Percentiles rank a stretch among this genome's conserved stretches.
Evolutionary conservation across 2,329 filamentous ascomycete genomes (phyloP).

Genomic region (Aspergillus glaucus): DNA sequence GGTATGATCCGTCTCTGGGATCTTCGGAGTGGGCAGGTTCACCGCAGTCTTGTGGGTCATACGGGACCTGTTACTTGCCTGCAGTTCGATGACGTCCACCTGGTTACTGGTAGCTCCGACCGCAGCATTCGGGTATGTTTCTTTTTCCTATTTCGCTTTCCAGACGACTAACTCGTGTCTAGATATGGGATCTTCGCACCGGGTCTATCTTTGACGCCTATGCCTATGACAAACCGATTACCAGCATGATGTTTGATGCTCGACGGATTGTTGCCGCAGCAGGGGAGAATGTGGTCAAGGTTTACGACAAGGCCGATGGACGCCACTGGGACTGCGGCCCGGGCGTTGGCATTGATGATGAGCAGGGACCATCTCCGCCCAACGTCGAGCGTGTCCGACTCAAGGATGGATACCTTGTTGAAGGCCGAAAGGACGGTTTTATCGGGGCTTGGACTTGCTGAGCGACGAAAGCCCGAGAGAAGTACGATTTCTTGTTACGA

Average conservation of each 20-base stretch:
- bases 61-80: constrained; percentile 90
- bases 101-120: constrained; percentile 89
- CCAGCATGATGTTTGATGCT: constrained; percentile 94
- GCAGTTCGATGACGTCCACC: constrained; percentile 91
- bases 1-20: constrained; percentile 98
- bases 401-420: constrained; percentile 88
- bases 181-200: constrained; percentile 98
- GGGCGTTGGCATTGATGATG: constrained; percentile 61
- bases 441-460: constrained; percentile 86
- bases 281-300: constrained; percentile 88
- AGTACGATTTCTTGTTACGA: background rate
- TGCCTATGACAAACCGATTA: constrained; percentile 86
- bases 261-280: constrained; percentile 85
- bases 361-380: constrained; percentile 58
- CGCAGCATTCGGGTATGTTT: constrained; percentile 80
- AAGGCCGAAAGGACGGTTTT: constrained; percentile 79
- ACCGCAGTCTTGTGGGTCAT: constrained; percentile 89
- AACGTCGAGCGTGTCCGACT: constrained; percentile 81
- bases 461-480: constrained; percentile 9
- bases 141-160: background rate
- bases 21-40: constrained; percentile 92
- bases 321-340: constrained; percentile 95
- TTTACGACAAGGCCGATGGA: constrained; percentile 96
- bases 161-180: constrained; percentile 16
- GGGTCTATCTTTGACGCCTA: constrained; percentile 94